A percentile compares a stretch with the other conserved stretches of the same genome.
These are phyloP conservation scores for Kazachstania bromeliacearum DNA, from an alignment of 805 yeast genomes.

Conservation along the genomic window DNA sequence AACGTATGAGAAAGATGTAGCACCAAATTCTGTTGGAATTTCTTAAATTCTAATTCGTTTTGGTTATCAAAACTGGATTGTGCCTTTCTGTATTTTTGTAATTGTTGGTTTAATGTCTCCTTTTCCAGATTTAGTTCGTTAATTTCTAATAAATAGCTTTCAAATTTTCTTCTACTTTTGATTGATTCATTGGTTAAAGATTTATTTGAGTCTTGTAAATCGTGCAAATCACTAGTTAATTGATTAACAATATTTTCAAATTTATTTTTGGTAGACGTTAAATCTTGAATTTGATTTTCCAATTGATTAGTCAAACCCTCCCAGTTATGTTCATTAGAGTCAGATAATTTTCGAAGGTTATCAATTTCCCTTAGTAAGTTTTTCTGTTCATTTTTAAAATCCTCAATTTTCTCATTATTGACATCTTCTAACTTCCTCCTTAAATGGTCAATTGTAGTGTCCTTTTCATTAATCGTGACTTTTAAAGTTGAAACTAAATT, in stretches of 20 bases:
- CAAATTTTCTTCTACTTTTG: background rate
- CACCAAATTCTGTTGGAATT: slow-evolving; percentile 36
- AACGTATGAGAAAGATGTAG: slow-evolving; percentile 43
- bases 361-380: slow-evolving; percentile 9
- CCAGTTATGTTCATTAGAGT: slow-evolving; percentile 20
- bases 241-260: slow-evolving; percentile 9
- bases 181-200: background rate
- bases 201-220: background rate
- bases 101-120: slow-evolving; percentile 1
- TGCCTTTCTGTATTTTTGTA: slow-evolving; percentile 1
- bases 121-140: slow-evolving; percentile 5
- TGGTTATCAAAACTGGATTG: slow-evolving; percentile 1
- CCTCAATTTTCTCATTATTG: slow-evolving; percentile 4
- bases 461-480: slow-evolving; percentile 7
- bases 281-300: slow-evolving; percentile 12
- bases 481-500: slow-evolving; percentile 10
- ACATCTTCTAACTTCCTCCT: slow-evolving; percentile 5
- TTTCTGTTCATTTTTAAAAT: slow-evolving; percentile 6
- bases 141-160: too few relatives aligned
- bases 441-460: slow-evolving; percentile 8
- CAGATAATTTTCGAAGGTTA: slow-evolving; percentile 10
- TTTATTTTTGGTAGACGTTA: background rate
- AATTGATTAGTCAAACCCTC: slow-evolving; percentile 17
- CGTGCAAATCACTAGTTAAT: slow-evolving; percentile 12
- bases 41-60: background rate